These are phyloP conservation scores for Termitomyces sp. DNA, from an alignment of 768 basidiomycete species.

Conservation along the genomic window DNA sequence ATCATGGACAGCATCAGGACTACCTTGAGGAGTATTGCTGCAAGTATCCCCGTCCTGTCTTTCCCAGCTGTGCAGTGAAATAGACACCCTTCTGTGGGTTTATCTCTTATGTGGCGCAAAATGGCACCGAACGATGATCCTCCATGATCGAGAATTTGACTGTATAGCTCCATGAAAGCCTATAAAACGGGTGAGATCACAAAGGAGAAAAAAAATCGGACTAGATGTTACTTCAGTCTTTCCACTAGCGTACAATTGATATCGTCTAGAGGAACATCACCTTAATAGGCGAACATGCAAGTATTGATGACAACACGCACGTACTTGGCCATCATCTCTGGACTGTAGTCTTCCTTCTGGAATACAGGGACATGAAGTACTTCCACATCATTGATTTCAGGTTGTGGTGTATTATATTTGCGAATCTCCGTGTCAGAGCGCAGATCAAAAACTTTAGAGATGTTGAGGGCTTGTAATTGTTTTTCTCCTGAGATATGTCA, in stretches of 20 bases:
- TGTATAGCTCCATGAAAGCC: slow-evolving; percentile 79
- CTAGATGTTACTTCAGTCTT: slow-evolving; percentile 57
- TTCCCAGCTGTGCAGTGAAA: slow-evolving; percentile 88
- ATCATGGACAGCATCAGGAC: neutral
- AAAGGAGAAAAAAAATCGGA: neutral
- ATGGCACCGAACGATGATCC: slow-evolving; percentile 64
- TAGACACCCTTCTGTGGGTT: slow-evolving; percentile 55
- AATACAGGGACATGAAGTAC: slow-evolving; percentile 63
- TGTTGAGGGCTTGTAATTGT: slow-evolving; percentile 52
- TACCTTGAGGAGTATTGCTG: slow-evolving; percentile 69
- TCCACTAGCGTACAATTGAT: slow-evolving; percentile 71
- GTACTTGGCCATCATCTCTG: slow-evolving; percentile 79
- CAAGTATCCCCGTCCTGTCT: slow-evolving; percentile 74
- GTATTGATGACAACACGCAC: slow-evolving; percentile 34
- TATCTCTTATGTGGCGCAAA: slow-evolving; percentile 68
- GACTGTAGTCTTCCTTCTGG: slow-evolving; percentile 72
- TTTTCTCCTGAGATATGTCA: slow-evolving; percentile 40
- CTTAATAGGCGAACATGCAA: slow-evolving; percentile 13
- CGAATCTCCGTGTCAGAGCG: slow-evolving; percentile 75
- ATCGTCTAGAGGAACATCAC: slow-evolving; percentile 41
- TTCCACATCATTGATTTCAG: slow-evolving; percentile 57
- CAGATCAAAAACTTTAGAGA: slow-evolving; percentile 69
- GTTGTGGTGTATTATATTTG: slow-evolving; percentile 65
- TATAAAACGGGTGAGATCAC: slow-evolving; percentile 19
- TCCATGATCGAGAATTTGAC: slow-evolving; percentile 74